phyloP scores from a whole-genome alignment of 352 stramenopile species.

The Pythium plurisporium region DNA sequence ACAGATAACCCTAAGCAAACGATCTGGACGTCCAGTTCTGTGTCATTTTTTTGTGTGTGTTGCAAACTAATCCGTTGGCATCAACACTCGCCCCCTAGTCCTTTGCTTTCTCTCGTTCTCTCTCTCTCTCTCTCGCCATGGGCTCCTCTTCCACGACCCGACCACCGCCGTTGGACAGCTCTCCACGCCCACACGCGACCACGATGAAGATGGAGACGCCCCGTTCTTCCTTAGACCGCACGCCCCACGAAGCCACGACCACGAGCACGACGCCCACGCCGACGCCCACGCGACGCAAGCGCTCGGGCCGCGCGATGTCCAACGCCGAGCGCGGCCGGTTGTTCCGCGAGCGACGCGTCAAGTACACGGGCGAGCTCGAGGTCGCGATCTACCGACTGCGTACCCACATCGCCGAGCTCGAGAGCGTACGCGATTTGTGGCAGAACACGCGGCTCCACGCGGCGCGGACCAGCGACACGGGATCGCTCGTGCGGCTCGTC shows the following conservation, averaged over 20 bases:
- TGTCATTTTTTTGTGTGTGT: too few relatives aligned
- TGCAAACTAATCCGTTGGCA: too few relatives aligned
- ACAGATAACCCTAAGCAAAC: too few relatives aligned
- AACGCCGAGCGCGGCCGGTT: slow-evolving; percentile 23
- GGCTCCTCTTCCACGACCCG: too few relatives aligned
- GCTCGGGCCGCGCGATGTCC: slow-evolving; percentile 12
- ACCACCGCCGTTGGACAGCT: too few relatives aligned
- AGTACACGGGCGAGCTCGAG: slow-evolving; percentile 17
- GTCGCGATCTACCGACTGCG: slow-evolving; percentile 19
- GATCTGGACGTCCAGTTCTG: background rate
- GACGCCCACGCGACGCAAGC: background rate
- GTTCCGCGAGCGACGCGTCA: slow-evolving; percentile 18
- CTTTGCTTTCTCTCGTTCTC: background rate
- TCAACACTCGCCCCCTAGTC: too few relatives aligned
- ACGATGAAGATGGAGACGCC: too few relatives aligned
- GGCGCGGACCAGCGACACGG: slow-evolving; percentile 15
- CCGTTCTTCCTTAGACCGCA: too few relatives aligned
- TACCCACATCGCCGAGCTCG: slow-evolving; percentile 14
- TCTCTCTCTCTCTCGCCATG: background rate
- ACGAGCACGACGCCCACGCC: background rate
- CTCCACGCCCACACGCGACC: too few relatives aligned
- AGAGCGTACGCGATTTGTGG: slow-evolving; percentile 18
- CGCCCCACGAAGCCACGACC: too few relatives aligned
- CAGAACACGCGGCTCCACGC: slow-evolving; percentile 15
- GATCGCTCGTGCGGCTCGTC: slow-evolving; percentile 16